phyloP scores from a whole-genome alignment of 2,329 filamentous ascomycete species.

The Colletotrichum abscissum region DNA sequence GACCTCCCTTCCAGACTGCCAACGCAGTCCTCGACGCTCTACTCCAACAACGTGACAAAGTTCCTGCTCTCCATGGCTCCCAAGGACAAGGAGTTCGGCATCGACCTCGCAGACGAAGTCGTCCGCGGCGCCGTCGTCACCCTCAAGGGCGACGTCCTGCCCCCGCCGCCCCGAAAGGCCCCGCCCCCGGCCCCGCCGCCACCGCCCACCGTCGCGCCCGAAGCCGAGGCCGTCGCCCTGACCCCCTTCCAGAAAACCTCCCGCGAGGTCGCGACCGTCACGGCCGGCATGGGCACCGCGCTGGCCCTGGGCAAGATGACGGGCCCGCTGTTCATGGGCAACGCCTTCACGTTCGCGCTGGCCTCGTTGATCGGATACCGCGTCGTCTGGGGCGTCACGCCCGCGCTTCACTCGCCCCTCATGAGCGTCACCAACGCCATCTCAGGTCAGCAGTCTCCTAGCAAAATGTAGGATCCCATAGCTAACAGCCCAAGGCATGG shows the following conservation, averaged over 20 bases:
- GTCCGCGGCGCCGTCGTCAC: constrained; percentile 88
- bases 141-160: constrained; percentile 79
- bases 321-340: constrained; percentile 86
- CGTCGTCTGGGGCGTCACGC: constrained; percentile 87
- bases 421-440: constrained; percentile 97
- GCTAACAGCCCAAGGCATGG: constrained; percentile 68
- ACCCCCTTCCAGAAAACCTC: constrained; percentile 86
- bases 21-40: constrained; percentile 89
- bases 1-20: constrained; percentile 88
- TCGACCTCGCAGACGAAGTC: constrained; percentile 86
- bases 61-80: constrained; percentile 85
- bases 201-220: constrained; percentile 53
- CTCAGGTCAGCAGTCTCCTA: constrained; percentile 62
- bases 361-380: constrained; percentile 89
- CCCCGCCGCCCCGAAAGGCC: constrained; percentile 77
- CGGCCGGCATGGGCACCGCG: constrained; percentile 80
- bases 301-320: constrained; percentile 84
- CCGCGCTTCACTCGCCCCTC: constrained; percentile 86
- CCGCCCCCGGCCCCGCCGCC: constrained; percentile 62
- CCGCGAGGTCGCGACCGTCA: constrained; percentile 79
- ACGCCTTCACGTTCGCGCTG: constrained; percentile 85
- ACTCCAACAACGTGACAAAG: constrained; percentile 95
- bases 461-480: no score
- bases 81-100: constrained; percentile 80
- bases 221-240: constrained; percentile 71